These are phyloP conservation scores for Vaccinium corymbosum DNA, from an alignment of 148 eudicot species.

Conservation along the genomic window DNA sequence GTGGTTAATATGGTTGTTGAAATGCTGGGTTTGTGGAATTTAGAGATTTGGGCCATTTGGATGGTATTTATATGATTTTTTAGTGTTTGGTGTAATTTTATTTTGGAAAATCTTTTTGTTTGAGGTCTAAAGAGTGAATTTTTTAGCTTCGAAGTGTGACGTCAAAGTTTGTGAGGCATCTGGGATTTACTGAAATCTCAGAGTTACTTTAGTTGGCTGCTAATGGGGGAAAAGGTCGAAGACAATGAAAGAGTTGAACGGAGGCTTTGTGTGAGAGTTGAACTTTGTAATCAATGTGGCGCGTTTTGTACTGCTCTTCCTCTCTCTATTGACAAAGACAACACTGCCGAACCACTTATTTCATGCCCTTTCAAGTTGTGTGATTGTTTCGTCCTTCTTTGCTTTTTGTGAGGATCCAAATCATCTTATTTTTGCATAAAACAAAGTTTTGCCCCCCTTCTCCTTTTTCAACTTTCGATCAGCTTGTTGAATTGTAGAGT, in stretches of 20 bases:
- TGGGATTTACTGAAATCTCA: neutral
- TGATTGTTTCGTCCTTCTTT: neutral
- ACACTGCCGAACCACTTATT: neutral
- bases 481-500: neutral
- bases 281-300: neutral
- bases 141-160: neutral
- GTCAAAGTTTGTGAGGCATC: neutral
- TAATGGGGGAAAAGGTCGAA: neutral
- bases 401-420: neutral
- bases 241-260: too few relatives aligned
- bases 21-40: conserved; percentile 4
- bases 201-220: neutral
- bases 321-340: neutral
- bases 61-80: conserved; percentile 8
- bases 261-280: neutral
- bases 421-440: neutral
- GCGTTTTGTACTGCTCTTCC: neutral
- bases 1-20: too few relatives aligned
- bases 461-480: neutral
- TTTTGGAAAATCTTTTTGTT: neutral
- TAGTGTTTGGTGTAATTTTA: neutral
- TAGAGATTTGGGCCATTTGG: conserved; percentile 21
- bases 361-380: neutral
- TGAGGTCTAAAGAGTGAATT: neutral
- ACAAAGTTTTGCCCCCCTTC: neutral